Base-by-base conservation (phyloP, 495 filamentous ascomycete species). In the Monascus purpureus region DNA sequence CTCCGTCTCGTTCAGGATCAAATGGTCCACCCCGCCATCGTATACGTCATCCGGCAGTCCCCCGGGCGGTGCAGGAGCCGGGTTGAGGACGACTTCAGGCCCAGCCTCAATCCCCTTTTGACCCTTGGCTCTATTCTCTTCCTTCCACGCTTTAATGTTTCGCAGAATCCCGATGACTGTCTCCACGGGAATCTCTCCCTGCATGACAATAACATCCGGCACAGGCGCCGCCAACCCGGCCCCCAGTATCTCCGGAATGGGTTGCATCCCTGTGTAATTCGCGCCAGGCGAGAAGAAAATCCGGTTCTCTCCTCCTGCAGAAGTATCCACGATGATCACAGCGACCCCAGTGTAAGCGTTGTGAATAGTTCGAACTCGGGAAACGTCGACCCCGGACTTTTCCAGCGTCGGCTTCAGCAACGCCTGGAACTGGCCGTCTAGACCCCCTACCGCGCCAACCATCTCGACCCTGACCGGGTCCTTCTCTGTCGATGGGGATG, bases 1-100 rank as follows among this genome's bases (percentile, higher is more conserved):
- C 54, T 97, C 90, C 0, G 79, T 86, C 58, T 97, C 87, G 46
- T 97, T 95, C 36, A 95, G 64, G 23, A 95, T 70, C 24, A 95
- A 53, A 39, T 93, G 82, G 9, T 72, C 70, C n/a, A 95, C 62
- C 2, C 68, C 72, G n/a, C n/a, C n/a, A 1, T 36, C 29, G 47
- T 80, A 90, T 13, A 67, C 76, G n/a, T 68, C 67, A 3, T 63
- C 60, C 0, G 84, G 84, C 2, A 95, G 43, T 2, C 57, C 57
- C 12, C 47, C 44, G 8, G 70, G 67, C 20, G 76, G 68, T 6
- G 87, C 90, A 9, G 83, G 83, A 3, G 80, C 80, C 6, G 88
- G 87, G 53, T 97, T 97, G 11, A 95, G 58, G 32, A 92, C 62
- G 1, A 87, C 76, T 17, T 65, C 59, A 1, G 61, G 53, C 4